Percentiles rank a stretch among this genome's conserved stretches.
Conservation (phyloP, 2,329 filamentous ascomycete genomes). For the Phaeosphaeria sp. region DNA sequence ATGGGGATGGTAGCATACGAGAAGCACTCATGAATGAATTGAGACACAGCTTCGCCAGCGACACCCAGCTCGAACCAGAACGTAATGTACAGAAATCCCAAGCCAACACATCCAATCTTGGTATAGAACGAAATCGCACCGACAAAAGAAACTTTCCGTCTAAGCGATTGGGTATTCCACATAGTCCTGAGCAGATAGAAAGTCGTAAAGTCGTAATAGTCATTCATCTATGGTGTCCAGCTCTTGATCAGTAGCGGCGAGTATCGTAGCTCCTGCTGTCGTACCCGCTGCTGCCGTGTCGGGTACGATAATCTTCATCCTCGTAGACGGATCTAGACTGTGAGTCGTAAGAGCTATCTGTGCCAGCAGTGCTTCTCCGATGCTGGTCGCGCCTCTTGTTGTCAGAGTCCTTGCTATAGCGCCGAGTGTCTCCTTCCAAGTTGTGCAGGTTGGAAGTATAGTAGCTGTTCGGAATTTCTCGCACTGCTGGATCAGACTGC, state of each 20-base stretch:
- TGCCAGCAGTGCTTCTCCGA: constrained; percentile 31
- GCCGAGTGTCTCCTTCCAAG: constrained; percentile 38
- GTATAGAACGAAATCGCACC: constrained; percentile 5
- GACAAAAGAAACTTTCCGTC: constrained; percentile 4
- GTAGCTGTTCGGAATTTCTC: constrained; percentile 38
- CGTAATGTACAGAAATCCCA: not conserved
- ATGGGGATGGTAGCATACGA: not conserved
- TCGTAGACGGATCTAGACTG: constrained; percentile 40
- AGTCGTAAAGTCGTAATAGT: constrained; percentile 9
- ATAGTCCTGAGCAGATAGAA: not conserved
- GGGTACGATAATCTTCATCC: constrained; percentile 38
- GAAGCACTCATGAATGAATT: not conserved
- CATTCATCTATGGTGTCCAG: not conserved
- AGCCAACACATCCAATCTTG: not conserved
- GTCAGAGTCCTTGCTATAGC: constrained; percentile 41
- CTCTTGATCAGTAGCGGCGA: constrained; percentile 33
- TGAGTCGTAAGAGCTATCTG: constrained; percentile 35
- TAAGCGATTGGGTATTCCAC: not conserved
- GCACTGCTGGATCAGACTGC: constrained; percentile 42
- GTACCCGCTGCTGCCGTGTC: constrained; percentile 33
- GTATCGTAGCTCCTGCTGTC: constrained; percentile 38
- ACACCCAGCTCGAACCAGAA: constrained; percentile 1
- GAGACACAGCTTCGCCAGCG: not conserved
- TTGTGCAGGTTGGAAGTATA: constrained; percentile 43
- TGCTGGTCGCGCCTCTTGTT: constrained; percentile 33